A percentile compares a stretch with the other conserved stretches of the same genome.
These are phyloP conservation scores for Volvariella surrecta DNA, from an alignment of 1,284 basidiomycete species.

Conservation along the genomic window DNA sequence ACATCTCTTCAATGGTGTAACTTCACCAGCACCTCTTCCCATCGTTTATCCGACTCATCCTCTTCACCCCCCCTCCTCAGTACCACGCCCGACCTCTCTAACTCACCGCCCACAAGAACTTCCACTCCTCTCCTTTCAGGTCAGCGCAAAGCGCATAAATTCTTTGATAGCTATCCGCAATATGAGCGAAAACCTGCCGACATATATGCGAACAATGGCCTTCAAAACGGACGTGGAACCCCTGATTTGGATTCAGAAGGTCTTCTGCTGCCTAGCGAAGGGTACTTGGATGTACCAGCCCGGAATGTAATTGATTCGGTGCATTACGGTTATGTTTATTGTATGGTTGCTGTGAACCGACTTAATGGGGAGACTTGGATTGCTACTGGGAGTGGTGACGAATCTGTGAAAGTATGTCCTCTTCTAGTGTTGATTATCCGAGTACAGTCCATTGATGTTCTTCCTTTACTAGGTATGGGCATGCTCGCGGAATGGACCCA, in stretches of 20 bases:
- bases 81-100: constrained; percentile 9
- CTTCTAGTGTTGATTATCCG: no score
- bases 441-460: background rate
- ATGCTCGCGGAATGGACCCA: constrained; percentile 38
- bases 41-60: no score
- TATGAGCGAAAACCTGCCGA: constrained; percentile 58
- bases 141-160: constrained; percentile 60
- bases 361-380: constrained; percentile 42
- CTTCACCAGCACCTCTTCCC: constrained; percentile 26
- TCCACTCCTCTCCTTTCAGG: constrained; percentile 37
- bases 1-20: constrained; percentile 83
- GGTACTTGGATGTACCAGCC: constrained; percentile 49
- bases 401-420: constrained; percentile 66
- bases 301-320: constrained; percentile 77
- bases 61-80: constrained; percentile 7
- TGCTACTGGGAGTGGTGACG: constrained; percentile 84
- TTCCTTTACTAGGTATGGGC: constrained; percentile 57
- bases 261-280: constrained; percentile 18
- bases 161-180: constrained; percentile 75
- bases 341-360: constrained; percentile 54
- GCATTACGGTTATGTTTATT: constrained; percentile 93
- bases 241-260: constrained; percentile 18
- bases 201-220: constrained; percentile 45
- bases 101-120: constrained; percentile 27
- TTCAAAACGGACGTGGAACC: constrained; percentile 17